These are phyloP conservation scores for Colletotrichum sojae DNA, from an alignment of 2,329 filamentous ascomycete genomes.

Conservation along the genomic window DNA sequence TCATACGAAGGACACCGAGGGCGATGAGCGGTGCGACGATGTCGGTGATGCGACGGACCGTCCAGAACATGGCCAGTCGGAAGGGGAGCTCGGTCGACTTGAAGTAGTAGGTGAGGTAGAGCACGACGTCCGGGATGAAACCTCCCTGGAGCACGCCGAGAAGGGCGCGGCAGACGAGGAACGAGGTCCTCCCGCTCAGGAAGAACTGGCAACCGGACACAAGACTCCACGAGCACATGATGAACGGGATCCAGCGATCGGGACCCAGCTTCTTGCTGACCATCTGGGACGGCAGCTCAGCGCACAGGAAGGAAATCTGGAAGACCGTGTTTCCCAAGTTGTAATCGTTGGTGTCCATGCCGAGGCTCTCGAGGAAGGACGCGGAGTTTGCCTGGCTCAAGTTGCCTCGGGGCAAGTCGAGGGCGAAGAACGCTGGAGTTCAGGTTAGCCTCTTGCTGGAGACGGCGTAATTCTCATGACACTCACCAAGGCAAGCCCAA, in stretches of 20 bases:
- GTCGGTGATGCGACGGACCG: slow-evolving; percentile 45
- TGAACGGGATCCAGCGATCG: slow-evolving; percentile 50
- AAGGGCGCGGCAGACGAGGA: slow-evolving; percentile 55
- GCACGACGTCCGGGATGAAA: slow-evolving; percentile 54
- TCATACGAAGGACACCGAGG: slow-evolving; percentile 47
- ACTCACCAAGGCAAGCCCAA: slow-evolving; percentile 40
- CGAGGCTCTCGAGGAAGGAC: slow-evolving; percentile 56
- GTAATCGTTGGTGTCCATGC: slow-evolving; percentile 57
- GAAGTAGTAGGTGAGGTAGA: slow-evolving; percentile 48
- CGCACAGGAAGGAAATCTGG: slow-evolving; percentile 65
- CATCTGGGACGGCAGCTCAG: slow-evolving; percentile 74
- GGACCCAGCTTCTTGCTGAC: slow-evolving; percentile 65
- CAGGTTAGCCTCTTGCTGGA: not conserved
- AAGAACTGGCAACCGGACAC: slow-evolving; percentile 45
- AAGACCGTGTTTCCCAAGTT: slow-evolving; percentile 71
- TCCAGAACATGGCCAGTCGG: slow-evolving; percentile 46
- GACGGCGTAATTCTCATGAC: accelerated
- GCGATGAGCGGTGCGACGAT: slow-evolving; percentile 48
- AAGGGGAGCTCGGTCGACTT: slow-evolving; percentile 46
- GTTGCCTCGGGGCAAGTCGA: slow-evolving; percentile 46
- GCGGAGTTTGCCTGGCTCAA: slow-evolving; percentile 46
- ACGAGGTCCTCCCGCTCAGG: slow-evolving; percentile 55
- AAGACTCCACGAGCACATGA: slow-evolving; percentile 43
- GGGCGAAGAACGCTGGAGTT: slow-evolving; percentile 43
- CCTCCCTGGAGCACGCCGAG: slow-evolving; percentile 61